A percentile compares a stretch with the other conserved stretches of the same genome.
phyloP scores from a whole-genome alignment of 768 basidiomycete genomes.

The Pisolithus marmoratus region DNA sequence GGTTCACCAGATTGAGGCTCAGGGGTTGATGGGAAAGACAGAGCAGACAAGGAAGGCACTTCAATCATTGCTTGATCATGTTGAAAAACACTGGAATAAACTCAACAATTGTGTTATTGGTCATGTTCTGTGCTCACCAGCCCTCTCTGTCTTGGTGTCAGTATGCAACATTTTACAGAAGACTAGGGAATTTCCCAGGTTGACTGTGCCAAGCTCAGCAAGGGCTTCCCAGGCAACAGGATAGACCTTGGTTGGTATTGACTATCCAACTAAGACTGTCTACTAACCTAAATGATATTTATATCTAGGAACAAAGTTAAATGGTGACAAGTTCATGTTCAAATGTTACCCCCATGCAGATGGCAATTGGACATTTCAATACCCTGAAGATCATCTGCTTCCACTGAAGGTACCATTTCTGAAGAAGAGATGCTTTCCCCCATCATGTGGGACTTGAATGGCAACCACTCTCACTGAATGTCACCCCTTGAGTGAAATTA shows the following conservation, averaged over 20 bases:
- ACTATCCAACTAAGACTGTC: constrained; percentile 16
- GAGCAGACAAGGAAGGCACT: constrained; percentile 10
- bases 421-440: constrained; percentile 27
- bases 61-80: constrained; percentile 12
- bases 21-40: too few relatives aligned
- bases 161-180: constrained; percentile 20
- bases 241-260: constrained; percentile 30
- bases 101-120: too few relatives aligned
- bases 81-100: constrained; percentile 10
- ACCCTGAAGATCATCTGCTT: constrained; percentile 30
- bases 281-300: constrained; percentile 13
- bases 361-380: constrained; percentile 22
- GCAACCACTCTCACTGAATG: too few relatives aligned
- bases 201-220: constrained; percentile 25
- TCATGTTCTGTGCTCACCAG: constrained; percentile 25
- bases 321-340: constrained; percentile 15
- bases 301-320: constrained; percentile 17
- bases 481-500: too few relatives aligned
- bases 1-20: too few relatives aligned
- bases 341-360: constrained; percentile 16
- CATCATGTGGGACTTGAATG: constrained; percentile 21
- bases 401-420: constrained; percentile 23
- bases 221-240: constrained; percentile 29
- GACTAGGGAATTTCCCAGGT: constrained; percentile 34
- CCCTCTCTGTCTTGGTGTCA: constrained; percentile 22